phyloP scores from a whole-genome alignment of 148 eudicot genomes.

The Camellia granthamiana region DNA sequence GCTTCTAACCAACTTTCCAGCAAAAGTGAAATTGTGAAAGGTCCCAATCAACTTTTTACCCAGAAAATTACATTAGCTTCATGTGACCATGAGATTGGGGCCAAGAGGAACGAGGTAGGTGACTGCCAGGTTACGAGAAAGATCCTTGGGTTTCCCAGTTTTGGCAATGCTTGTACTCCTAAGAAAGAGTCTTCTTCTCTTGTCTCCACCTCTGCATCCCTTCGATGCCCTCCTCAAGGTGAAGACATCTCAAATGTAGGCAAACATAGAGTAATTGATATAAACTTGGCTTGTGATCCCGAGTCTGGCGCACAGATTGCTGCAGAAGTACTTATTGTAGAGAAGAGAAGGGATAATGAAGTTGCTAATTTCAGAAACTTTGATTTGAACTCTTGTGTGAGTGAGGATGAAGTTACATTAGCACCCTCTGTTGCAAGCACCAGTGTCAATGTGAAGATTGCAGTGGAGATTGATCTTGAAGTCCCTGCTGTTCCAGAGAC shows the following conservation, averaged over 20 bases:
- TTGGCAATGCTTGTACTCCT: conserved; percentile 30
- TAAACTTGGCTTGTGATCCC: conserved; percentile 49
- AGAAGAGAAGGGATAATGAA: conserved; percentile 32
- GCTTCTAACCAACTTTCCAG: conserved; percentile 17
- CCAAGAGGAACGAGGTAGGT: conserved; percentile 21
- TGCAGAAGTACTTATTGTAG: conserved; percentile 28
- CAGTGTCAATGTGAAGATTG: conserved; percentile 28
- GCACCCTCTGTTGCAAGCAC: conserved; percentile 32
- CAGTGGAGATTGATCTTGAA: conserved; percentile 54
- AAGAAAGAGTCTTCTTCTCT: conserved; percentile 35
- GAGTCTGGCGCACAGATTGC: conserved; percentile 28
- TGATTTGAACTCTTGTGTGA: conserved; percentile 70
- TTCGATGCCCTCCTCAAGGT: conserved; percentile 20
- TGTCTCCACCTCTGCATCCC: conserved; percentile 32
- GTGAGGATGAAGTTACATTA: conserved; percentile 54
- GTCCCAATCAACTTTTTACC: conserved; percentile 22
- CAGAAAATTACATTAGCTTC: conserved; percentile 25
- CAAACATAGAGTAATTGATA: conserved; percentile 51
- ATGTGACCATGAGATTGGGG: conserved; percentile 19
- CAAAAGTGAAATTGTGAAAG: conserved; percentile 20
- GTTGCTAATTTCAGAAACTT: conserved; percentile 34
- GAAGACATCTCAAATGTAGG: conserved; percentile 28
- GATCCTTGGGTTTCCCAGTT: conserved; percentile 62
- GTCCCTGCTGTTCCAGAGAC: conserved; percentile 33
- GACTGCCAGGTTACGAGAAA: conserved; percentile 28